Percentiles rank a stretch among this genome's conserved stretches.
Conservation (phyloP, 768 basidiomycete species). For the Neoboletus brunneissimus region DNA sequence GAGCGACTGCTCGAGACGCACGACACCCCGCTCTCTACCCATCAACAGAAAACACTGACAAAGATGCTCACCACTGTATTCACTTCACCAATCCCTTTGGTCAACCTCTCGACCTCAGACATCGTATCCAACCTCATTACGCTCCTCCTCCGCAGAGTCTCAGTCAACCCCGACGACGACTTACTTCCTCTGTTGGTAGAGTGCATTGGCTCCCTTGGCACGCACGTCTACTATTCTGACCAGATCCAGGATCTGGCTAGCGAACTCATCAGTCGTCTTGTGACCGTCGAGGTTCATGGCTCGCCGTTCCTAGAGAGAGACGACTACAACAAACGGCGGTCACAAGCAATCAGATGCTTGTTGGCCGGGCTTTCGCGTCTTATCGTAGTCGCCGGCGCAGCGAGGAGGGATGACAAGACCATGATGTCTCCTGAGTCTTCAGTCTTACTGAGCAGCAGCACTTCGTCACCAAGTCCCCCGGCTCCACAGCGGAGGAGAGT, state of each 20-base stretch:
- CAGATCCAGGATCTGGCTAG: conserved; percentile 91
- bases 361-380: conserved; percentile 70
- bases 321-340: conserved; percentile 44
- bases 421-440: conserved; percentile 20
- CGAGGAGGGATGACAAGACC: conserved; percentile 27
- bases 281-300: conserved; percentile 66
- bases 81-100: conserved; percentile 74
- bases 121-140: conserved; percentile 76
- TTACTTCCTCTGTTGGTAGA: conserved; percentile 67
- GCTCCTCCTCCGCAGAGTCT: conserved; percentile 67
- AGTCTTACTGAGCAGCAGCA: conserved; percentile 28
- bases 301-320: conserved; percentile 40
- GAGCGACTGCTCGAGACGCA: conserved; percentile 68
- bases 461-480: conserved; percentile 29
- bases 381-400: conserved; percentile 55
- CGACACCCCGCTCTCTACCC: conserved; percentile 45
- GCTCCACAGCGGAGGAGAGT: conserved; percentile 62
- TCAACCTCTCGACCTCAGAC: conserved; percentile 90
- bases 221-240: conserved; percentile 93
- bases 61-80: conserved; percentile 84
- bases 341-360: conserved; percentile 67
- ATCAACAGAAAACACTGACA: conserved; percentile 59
- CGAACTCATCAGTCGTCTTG: conserved; percentile 75
- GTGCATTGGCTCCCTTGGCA: conserved; percentile 80
- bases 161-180: conserved; percentile 58